phyloP scores from a whole-genome alignment of 73 alveolate species.

The Effrenium voratum region DNA sequence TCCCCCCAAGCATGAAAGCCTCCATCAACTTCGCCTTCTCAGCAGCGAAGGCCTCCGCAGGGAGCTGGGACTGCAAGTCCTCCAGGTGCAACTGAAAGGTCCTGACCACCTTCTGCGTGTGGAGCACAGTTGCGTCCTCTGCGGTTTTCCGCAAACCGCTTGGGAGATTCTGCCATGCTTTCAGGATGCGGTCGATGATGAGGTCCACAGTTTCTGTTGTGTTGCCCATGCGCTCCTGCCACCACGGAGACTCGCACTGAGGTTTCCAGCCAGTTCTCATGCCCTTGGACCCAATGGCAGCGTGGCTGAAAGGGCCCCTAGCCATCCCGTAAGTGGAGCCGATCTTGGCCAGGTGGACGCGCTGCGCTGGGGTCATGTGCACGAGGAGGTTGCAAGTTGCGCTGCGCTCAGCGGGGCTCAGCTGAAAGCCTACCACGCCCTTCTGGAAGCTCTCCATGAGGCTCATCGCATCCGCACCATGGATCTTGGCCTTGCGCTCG shows the following conservation, averaged over 20 bases:
- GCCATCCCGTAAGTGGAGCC: constrained; percentile 21
- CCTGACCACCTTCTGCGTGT: neutral
- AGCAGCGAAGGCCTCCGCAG: neutral
- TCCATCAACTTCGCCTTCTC: neutral
- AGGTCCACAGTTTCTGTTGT: neutral
- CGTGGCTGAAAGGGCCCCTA: constrained; percentile 12
- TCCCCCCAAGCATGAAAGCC: neutral
- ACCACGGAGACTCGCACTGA: neutral
- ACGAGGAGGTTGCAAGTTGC: neutral
- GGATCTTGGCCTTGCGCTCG: neutral
- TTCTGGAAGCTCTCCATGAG: neutral
- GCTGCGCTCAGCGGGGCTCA: neutral
- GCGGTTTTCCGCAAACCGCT: neutral
- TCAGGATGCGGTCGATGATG: constrained; percentile 3
- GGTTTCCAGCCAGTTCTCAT: neutral
- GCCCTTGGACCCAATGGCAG: neutral
- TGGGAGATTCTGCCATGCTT: neutral
- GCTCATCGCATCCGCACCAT: neutral
- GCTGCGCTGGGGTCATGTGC: neutral
- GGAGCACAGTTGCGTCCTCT: neutral
- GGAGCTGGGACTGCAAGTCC: constrained; percentile 6
- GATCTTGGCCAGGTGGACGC: neutral
- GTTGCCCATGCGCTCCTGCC: neutral
- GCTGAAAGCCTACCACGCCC: neutral
- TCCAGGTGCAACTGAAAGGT: constrained; percentile 14